Conservation (phyloP, 305 asterid genomes). For the Withania somnifera region DNA sequence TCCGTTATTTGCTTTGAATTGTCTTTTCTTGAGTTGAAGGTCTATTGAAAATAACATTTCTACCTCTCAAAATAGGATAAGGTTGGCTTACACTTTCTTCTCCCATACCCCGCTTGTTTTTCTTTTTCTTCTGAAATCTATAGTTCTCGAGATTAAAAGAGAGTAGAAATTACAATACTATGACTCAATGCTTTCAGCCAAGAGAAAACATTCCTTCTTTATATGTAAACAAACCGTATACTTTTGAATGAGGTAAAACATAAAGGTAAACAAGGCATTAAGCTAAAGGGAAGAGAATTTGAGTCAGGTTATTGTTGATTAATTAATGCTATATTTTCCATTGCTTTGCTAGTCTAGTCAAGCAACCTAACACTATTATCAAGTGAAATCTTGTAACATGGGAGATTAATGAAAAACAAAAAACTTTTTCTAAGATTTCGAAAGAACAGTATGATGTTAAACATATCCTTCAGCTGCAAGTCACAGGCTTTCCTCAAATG, state of each 20-base stretch:
- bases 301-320: neutral
- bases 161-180: neutral
- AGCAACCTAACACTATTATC: neutral
- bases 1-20: too few species aligned
- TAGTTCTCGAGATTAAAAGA: neutral
- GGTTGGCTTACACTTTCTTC: too few species aligned
- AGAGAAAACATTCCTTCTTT: neutral
- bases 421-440: neutral
- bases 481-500: neutral
- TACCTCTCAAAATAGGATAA: too few species aligned
- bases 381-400: neutral
- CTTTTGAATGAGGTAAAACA: neutral
- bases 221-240: neutral
- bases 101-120: too few species aligned
- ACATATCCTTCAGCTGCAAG: neutral
- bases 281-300: neutral
- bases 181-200: neutral
- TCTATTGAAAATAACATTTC: too few species aligned
- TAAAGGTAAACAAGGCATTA: neutral
- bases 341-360: neutral
- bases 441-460: neutral
- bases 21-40: too few species aligned
- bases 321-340: neutral
- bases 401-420: neutral
- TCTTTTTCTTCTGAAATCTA: conserved; percentile 1